Evolutionary conservation across 345 rosid species (phyloP).

Genomic region (Alliaria petiolata): DNA sequence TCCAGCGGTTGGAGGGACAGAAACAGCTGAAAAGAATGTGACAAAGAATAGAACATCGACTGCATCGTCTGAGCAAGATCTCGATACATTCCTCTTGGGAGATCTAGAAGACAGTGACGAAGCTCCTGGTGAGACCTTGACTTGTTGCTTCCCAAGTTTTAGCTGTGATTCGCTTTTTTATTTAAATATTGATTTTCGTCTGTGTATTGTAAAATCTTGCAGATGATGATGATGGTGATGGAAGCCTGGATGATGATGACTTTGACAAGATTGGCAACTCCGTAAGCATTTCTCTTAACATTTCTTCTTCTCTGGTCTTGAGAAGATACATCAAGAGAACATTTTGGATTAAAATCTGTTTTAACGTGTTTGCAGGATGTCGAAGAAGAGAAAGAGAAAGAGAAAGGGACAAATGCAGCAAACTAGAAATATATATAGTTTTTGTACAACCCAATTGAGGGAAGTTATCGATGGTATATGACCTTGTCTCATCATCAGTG

Average conservation of each 20-base stretch:
- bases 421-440: slow-evolving; percentile 13
- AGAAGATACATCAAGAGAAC: background rate
- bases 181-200: background rate
- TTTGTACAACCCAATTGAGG: background rate
- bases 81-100: slow-evolving; percentile 86
- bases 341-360: background rate
- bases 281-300: slow-evolving; percentile 41
- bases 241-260: slow-evolving; percentile 80
- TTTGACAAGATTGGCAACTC: slow-evolving; percentile 87
- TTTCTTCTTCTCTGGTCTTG: background rate
- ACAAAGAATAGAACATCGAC: slow-evolving; percentile 45
- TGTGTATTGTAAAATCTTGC: slow-evolving; percentile 16
- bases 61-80: slow-evolving; percentile 72
- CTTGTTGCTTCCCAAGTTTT: slow-evolving; percentile 3
- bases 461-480: slow-evolving; percentile 9
- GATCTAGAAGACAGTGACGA: slow-evolving; percentile 89
- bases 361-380: slow-evolving; percentile 45
- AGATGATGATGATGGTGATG: slow-evolving; percentile 54
- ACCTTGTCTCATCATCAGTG: slow-evolving; percentile 18
- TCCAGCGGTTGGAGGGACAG: slow-evolving; percentile 39
- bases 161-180: background rate
- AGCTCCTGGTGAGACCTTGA: slow-evolving; percentile 52
- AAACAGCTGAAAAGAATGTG: slow-evolving; percentile 37
- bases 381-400: slow-evolving; percentile 65
- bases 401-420: slow-evolving; percentile 23